phyloP scores from a whole-genome alignment of 148 eudicot genomes.

The Oxyria digyna region DNA sequence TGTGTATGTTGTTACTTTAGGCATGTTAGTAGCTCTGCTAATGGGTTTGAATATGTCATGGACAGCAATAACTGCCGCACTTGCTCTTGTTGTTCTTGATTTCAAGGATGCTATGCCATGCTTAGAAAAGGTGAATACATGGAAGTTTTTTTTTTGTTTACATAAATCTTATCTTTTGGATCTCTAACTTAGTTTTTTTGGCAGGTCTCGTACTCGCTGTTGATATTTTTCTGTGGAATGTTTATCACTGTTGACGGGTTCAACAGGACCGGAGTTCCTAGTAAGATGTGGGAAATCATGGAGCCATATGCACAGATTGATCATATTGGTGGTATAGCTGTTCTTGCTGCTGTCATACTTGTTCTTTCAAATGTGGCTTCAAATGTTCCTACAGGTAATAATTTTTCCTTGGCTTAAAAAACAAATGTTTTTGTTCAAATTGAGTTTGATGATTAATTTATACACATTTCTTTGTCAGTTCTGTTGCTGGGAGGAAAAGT shows the following conservation, averaged over 20 bases:
- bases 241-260: conserved; percentile 88
- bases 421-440: no score
- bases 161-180: not conserved
- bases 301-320: conserved; percentile 70
- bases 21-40: conserved; percentile 67
- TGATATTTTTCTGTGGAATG: conserved; percentile 92
- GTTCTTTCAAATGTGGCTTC: conserved; percentile 77
- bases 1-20: conserved; percentile 63
- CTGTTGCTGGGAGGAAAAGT: conserved; percentile 46
- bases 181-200: not conserved
- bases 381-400: conserved; percentile 90
- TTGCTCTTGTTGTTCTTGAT: conserved; percentile 86
- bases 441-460: not conserved
- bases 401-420: no score
- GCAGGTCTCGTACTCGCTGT: conserved; percentile 75
- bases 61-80: conserved; percentile 84
- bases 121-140: conserved; percentile 52
- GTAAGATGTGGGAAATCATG: conserved; percentile 66
- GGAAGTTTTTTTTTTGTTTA: not conserved
- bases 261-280: conserved; percentile 77
- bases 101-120: conserved; percentile 58
- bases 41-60: conserved; percentile 82
- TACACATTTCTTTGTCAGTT: conserved; percentile 19
- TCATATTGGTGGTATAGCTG: conserved; percentile 35
- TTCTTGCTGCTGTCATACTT: conserved; percentile 63